Base-by-base conservation (phyloP, 768 basidiomycete genomes). In the Austroboletus eburneus region DNA sequence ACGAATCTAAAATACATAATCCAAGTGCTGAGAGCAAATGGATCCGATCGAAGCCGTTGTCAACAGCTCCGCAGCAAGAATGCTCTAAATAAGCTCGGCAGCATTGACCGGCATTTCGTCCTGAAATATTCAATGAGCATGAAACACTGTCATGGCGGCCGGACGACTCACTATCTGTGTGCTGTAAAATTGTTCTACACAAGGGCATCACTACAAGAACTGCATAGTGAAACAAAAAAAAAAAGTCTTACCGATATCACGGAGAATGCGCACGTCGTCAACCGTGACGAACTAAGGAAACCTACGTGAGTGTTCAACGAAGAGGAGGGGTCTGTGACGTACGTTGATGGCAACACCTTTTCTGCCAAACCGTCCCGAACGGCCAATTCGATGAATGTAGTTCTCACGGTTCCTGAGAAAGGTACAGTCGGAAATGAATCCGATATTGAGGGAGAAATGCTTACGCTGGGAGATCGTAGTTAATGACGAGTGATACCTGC, bases 321-420 rank as follows among this genome's bases (percentile, higher is more conserved):
- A 30, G 40, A 40, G 42, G 48, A 23, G 20, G 17, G 44, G 32
- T 42, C 22, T 46, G 43, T 27, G 25, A 71, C 85, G 35, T 62
- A 96, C 94, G 71, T 98, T 99, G 72, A 99, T 98, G 36, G 96
- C 96, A 50, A 98, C 96, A 77, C 95, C 96, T 73, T 99, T 99
- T 58, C 96, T 79, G 57, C 96, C 96, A 73, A 98, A 98, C 49
- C 96, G 92, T 64, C 96, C 96, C 48, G 94, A 96, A 52, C 96
- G 92, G 69, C 96, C 96, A 65, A 98, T 98, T 63, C 96, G 90
- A 75, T 99, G 96, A 57, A 99, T 97, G 74, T 99, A 99, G 70
- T 99, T 97, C 80, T 97, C 95, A 77, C 90, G 90, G 67, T 92
- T 92, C 55, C 86, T 92, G 53, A 49, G 52, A 49, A 45, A 35